Conservation (phyloP, 139 green algal species). For the Penium margaritaceum region DNA sequence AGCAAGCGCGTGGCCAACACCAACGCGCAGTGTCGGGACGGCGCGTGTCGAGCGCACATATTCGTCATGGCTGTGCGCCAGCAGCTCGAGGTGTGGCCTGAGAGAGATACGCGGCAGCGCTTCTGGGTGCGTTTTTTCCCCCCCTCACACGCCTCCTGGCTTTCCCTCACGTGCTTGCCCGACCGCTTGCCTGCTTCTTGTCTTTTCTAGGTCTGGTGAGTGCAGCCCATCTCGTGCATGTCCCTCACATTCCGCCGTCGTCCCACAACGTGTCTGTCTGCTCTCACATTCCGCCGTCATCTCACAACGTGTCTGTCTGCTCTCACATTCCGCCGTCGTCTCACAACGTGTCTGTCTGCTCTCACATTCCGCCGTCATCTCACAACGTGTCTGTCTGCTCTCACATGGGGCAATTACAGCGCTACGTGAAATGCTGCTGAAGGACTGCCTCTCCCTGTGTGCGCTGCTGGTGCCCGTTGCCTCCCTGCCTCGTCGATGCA, state of each 20-base stretch:
- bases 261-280: not conserved
- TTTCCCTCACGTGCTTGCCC: not conserved
- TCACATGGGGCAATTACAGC: not conserved
- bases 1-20: constrained; percentile 47
- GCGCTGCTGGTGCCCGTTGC: too few species aligned
- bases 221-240: too few species aligned
- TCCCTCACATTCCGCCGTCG: not conserved
- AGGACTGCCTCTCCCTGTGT: too few species aligned
- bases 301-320: not conserved
- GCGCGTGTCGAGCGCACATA: constrained; percentile 63
- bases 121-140: constrained; percentile 59
- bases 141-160: not conserved
- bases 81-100: constrained; percentile 76
- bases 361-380: not conserved
- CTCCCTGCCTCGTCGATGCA: not conserved
- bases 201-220: not conserved
- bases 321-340: not conserved
- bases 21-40: constrained; percentile 42
- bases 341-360: not conserved
- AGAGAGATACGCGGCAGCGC: constrained; percentile 58
- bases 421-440: too few species aligned
- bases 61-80: constrained; percentile 75
- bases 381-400: not conserved
- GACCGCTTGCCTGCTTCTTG: not conserved
- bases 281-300: not conserved